A percentile compares a stretch with the other conserved stretches of the same genome.
These are phyloP conservation scores for Canna indica DNA, from an alignment of 176 grass and related monocot species.

Conservation along the genomic window DNA sequence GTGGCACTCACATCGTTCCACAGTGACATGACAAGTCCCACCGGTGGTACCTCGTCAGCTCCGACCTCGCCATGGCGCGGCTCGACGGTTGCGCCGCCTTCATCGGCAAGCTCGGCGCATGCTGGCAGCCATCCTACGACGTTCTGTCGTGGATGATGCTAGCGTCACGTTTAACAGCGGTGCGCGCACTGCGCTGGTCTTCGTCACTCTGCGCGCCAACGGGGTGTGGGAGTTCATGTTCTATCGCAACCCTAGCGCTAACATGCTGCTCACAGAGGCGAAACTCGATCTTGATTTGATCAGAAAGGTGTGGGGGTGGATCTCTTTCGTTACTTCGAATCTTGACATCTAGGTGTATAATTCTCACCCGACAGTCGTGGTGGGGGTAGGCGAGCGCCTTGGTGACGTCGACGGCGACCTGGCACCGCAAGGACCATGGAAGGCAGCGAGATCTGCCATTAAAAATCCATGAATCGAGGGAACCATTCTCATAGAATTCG, in stretches of 20 bases:
- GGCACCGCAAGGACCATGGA: background rate
- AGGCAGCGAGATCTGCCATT: background rate
- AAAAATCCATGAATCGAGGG: background rate
- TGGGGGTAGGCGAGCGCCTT: slow-evolving; percentile 15
- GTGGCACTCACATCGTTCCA: too few relatives aligned
- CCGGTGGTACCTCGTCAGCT: too few relatives aligned
- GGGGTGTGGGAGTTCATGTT: slow-evolving; percentile 99
- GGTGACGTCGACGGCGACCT: slow-evolving; percentile 4
- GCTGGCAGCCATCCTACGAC: slow-evolving; percentile 84
- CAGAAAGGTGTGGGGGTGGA: background rate
- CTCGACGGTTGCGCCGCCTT: slow-evolving; percentile 72
- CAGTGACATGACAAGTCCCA: too few relatives aligned
- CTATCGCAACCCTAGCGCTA: slow-evolving; percentile 97
- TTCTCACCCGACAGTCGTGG: slow-evolving; percentile 4
- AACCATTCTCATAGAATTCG: slow-evolving; percentile 6
- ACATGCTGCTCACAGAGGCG: slow-evolving; percentile 81
- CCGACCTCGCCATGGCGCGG: slow-evolving; percentile 74
- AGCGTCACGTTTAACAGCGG: slow-evolving; percentile 73
- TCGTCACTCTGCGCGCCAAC: slow-evolving; percentile 83
- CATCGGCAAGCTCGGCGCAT: slow-evolving; percentile 94
- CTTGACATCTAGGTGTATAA: slow-evolving; percentile 15
- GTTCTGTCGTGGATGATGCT: slow-evolving; percentile 60
- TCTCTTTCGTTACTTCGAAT: too few relatives aligned
- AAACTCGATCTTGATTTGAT: slow-evolving; percentile 90
- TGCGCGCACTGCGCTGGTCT: slow-evolving; percentile 94